Evolutionary conservation across 2,329 filamentous ascomycete genomes (phyloP).

Genomic region (Pseudogymnoascus sp.): DNA sequence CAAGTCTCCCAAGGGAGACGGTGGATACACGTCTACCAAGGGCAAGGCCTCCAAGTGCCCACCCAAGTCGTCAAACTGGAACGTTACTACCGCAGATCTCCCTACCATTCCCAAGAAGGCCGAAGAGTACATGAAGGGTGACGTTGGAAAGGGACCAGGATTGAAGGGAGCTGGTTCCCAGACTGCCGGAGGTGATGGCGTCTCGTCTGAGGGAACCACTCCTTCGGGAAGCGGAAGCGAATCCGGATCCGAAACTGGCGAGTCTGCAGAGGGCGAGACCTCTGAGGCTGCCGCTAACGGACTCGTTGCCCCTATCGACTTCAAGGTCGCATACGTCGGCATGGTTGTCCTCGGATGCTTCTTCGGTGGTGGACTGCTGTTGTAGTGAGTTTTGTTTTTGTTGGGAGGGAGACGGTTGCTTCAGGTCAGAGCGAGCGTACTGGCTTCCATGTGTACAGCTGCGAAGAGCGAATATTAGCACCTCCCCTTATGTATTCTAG

Average conservation of each 20-base stretch:
- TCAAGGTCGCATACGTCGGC: background rate
- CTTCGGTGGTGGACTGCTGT: background rate
- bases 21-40: background rate
- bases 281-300: background rate
- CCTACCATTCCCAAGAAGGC: constrained; percentile 4
- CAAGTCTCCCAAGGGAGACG: background rate
- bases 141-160: background rate
- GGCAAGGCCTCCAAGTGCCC: background rate
- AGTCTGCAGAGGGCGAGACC: background rate
- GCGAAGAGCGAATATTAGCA: constrained; percentile 5
- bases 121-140: background rate
- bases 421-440: background rate
- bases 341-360: constrained; percentile 5
- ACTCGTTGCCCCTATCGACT: constrained; percentile 4
- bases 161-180: background rate
- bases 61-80: background rate
- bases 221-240: background rate
- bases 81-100: background rate
- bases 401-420: background rate
- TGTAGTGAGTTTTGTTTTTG: background rate
- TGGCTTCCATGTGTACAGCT: background rate
- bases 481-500: constrained; percentile 3
- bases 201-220: background rate
- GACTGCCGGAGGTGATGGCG: background rate
- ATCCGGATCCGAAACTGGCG: background rate